These are phyloP conservation scores for Kwoniella botswanensis DNA, from an alignment of 768 basidiomycete species.

Conservation along the genomic window DNA sequence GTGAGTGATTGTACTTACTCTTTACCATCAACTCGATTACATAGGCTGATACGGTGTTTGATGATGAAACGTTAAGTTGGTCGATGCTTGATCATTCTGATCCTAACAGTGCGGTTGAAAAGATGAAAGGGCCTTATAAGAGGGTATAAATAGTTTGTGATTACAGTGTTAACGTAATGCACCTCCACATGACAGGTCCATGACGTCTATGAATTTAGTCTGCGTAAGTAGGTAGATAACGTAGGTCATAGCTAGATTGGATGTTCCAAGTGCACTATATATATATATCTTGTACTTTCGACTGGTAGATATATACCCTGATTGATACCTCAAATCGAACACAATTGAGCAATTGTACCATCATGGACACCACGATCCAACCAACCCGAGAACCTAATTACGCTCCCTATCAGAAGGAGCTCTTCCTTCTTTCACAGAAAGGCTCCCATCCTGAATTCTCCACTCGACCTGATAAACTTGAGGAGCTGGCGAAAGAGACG, in stretches of 20 bases:
- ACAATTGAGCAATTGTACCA: too few relatives aligned
- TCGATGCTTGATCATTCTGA: constrained; percentile 1
- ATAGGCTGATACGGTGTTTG: background rate
- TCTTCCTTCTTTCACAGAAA: constrained; percentile 58
- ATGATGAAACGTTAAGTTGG: background rate
- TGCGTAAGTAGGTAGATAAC: background rate
- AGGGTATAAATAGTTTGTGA: background rate
- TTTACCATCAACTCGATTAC: background rate
- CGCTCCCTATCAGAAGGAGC: constrained; percentile 64
- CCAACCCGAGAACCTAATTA: constrained; percentile 63
- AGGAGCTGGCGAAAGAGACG: constrained; percentile 60
- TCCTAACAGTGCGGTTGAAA: constrained; percentile 8
- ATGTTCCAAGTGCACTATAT: background rate
- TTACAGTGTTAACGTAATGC: background rate
- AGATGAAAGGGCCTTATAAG: constrained; percentile 14
- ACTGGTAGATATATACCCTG: too few relatives aligned
- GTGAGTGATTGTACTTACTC: background rate
- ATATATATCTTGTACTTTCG: too few relatives aligned
- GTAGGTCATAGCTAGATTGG: background rate
- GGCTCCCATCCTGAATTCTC: constrained; percentile 33
- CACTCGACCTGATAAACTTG: constrained; percentile 60
- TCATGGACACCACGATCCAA: constrained; percentile 62
- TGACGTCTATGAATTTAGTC: constrained; percentile 1
- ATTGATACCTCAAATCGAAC: too few relatives aligned
- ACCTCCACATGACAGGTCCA: constrained; percentile 9